Conservation (phyloP, 176 grass and related monocot genomes). For the Phoenix dactylifera region DNA sequence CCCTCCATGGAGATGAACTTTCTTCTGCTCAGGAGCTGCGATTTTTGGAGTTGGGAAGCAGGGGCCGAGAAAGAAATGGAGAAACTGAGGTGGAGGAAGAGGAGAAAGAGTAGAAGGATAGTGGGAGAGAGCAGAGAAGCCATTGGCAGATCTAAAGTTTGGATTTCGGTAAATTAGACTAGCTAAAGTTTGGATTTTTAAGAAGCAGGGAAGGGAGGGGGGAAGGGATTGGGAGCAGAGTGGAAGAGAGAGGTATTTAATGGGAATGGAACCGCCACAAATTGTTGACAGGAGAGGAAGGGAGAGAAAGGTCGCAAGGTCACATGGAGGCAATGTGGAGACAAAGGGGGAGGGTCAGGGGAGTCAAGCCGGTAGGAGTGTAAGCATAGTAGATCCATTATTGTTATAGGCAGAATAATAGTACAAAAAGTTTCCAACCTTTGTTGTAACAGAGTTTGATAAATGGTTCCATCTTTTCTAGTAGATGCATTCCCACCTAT, state of each 20-base stretch:
- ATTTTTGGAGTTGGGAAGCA: conserved; percentile 29
- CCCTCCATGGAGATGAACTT: conserved; percentile 17
- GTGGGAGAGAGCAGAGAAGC: conserved; percentile 10
- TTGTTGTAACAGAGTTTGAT: not conserved
- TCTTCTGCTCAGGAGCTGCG: conserved; percentile 25
- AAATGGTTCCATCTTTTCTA: not conserved
- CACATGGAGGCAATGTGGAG: conserved; percentile 20
- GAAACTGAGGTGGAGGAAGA: conserved; percentile 55
- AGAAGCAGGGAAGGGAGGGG: not conserved
- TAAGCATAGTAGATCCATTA: too few relatives aligned
- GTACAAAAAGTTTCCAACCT: not conserved
- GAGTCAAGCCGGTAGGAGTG: not conserved
- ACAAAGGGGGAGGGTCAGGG: not conserved
- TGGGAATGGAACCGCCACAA: conserved; percentile 2
- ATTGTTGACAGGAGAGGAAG: not conserved
- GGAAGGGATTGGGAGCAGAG: not conserved
- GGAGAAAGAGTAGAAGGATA: conserved; percentile 35
- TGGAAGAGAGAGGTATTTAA: not conserved
- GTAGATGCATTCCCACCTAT: too few relatives aligned
- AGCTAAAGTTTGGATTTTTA: conserved; percentile 6
- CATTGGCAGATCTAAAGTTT: conserved; percentile 27
- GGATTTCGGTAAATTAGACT: not conserved
- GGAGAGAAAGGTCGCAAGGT: not conserved
- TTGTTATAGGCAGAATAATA: not conserved
- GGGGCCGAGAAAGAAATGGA: conserved; percentile 24